Evolutionary conservation across 2,329 filamentous ascomycete species (phyloP), one percentile per base, ranked within the genome.

Genomic region (Ascochyta clinopodiicola): DNA sequence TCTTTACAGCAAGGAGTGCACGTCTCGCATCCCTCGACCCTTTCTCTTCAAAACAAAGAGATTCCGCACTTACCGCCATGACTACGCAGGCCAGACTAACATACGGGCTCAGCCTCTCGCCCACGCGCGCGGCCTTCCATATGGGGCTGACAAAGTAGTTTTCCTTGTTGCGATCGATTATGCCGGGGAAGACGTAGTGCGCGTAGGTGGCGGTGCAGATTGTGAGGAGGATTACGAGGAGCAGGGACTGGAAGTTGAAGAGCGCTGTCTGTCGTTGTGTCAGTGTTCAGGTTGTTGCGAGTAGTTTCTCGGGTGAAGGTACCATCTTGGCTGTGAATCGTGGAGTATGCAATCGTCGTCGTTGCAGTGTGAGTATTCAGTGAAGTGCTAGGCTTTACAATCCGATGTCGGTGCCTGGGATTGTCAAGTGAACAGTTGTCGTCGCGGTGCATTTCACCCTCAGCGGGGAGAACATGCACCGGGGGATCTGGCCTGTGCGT

Each of bases 191-290:
- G 61, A 96, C 87, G 69, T 91, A 89, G 81, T 98, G 95, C 52
- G 92, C 85, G 79, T 99, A 98, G 60, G 95, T 88, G 77, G 91
- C 93, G 53, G 95, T 97, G 84, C 95, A 99, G 73, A 98, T 96
- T 67, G 96, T 87, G 66, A 99, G 89, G 46, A 99, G 87, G 70
- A 99, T 87, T 65, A 97, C 94, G 69, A 98, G 86, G 68, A 99
- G 86, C 67, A 98, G 89, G 56, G 92, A 96, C 78, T 97, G 92
- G 82, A 99, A 98, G 81, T 98, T 98, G 88, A 99, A 97, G 71
- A 99, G 89, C 51, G 95, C 95, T 56, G 95, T 90, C 95, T 97
- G 71, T 45, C 24, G 3, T 32, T n/a, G 32, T 29, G 44, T 44
- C 34, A 51, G 45, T 45, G 32, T 31, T 46, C 6, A 17, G n/a